phyloP scores from a whole-genome alignment of 2,329 filamentous ascomycete species.

The Neopestalotiopsis clavispora region DNA sequence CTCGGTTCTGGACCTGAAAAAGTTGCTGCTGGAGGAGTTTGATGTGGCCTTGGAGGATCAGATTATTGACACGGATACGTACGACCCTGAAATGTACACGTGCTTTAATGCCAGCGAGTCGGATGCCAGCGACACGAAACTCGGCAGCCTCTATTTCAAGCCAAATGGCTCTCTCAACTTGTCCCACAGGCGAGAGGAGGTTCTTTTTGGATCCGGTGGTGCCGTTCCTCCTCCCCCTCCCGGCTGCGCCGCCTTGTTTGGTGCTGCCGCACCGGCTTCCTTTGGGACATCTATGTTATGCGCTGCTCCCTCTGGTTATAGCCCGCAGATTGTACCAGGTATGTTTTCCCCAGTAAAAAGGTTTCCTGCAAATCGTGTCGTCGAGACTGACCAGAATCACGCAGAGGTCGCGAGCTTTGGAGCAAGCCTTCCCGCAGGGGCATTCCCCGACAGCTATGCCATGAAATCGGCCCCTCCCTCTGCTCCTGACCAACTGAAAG shows the following conservation, averaged over 20 bases:
- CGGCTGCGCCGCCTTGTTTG: neutral
- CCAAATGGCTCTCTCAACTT: neutral
- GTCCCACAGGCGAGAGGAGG: neutral
- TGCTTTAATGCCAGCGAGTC: neutral
- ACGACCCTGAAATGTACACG: neutral
- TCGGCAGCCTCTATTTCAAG: constrained; percentile 12
- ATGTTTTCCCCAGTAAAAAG: neutral
- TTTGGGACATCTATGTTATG: neutral
- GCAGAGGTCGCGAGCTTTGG: neutral
- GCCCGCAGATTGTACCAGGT: neutral
- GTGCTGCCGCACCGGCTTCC: neutral
- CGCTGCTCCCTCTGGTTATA: too few relatives aligned
- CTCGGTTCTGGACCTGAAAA: neutral
- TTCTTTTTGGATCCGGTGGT: neutral
- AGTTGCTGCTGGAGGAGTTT: constrained; percentile 8
- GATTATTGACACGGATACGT: neutral
- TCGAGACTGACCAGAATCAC: neutral
- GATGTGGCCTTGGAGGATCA: constrained; percentile 8
- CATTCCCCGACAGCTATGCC: too few relatives aligned
- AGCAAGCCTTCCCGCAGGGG: too few relatives aligned
- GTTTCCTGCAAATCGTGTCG: neutral
- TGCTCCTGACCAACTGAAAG: too few relatives aligned
- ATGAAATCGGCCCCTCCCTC: too few relatives aligned
- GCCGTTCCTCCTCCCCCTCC: neutral
- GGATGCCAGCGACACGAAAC: neutral